These are phyloP conservation scores for Triticum turgidum DNA, from an alignment of 176 grass and related monocot species.

Conservation along the genomic window DNA sequence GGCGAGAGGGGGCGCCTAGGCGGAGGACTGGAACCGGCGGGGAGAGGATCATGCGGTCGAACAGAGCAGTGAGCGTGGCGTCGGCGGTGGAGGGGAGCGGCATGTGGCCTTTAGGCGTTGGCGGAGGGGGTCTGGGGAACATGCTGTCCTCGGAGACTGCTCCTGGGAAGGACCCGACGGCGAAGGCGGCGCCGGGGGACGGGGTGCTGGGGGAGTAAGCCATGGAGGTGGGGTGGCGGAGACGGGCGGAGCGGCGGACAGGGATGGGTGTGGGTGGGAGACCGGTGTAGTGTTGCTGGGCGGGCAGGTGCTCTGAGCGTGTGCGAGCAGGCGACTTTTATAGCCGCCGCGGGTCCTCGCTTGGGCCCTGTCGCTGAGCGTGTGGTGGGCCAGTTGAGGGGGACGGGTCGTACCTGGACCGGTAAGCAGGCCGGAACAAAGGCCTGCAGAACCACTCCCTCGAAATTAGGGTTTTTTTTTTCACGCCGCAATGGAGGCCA, in stretches of 20 bases:
- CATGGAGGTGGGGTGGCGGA: constrained; percentile 33
- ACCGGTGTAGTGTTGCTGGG: not conserved
- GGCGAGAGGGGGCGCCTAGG: not conserved
- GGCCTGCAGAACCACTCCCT: not conserved
- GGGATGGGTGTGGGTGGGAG: constrained; percentile 5
- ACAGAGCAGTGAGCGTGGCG: constrained; percentile 49
- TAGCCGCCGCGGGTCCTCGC: not conserved
- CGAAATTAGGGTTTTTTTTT: not conserved
- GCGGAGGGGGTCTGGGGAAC: constrained; percentile 55
- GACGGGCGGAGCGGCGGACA: not conserved
- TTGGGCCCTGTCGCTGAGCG: not conserved
- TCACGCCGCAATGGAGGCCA: too few relatives aligned
- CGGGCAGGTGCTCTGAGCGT: not conserved
- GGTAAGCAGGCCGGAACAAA: constrained; percentile 1
- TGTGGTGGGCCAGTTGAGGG: not conserved
- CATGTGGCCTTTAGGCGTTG: constrained; percentile 58
- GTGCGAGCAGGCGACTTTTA: not conserved
- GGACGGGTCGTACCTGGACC: too few relatives aligned
- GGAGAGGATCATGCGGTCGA: constrained; percentile 48
- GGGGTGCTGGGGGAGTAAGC: constrained; percentile 17
- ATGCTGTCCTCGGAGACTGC: not conserved
- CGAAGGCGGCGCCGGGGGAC: constrained; percentile 17
- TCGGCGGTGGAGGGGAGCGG: constrained; percentile 26
- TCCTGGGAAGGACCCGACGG: not conserved
- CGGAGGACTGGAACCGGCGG: constrained; percentile 15